These are phyloP conservation scores for Uncinocarpus reesii DNA, from an alignment of 2,329 filamentous ascomycete genomes.

Conservation along the genomic window DNA sequence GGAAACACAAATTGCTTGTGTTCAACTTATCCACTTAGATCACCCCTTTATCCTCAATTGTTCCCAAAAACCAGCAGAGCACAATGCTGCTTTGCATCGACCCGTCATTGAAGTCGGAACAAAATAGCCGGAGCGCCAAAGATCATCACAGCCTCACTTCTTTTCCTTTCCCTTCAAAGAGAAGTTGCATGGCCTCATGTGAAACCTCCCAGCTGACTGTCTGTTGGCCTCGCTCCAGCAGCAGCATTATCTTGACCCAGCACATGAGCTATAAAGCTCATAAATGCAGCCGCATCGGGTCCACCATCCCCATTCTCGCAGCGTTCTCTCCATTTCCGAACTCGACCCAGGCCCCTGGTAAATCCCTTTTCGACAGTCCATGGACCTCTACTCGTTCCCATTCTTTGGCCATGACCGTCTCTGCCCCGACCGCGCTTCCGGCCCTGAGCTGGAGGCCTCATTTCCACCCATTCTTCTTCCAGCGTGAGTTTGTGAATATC, in stretches of 20 bases:
- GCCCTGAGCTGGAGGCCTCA: conserved; percentile 18
- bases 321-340: conserved; percentile 29
- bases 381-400: conserved; percentile 22
- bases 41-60: no score
- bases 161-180: no score
- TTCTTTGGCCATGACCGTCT: conserved; percentile 20
- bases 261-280: conserved; percentile 30
- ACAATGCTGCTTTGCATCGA: not conserved
- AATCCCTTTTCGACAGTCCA: conserved; percentile 38
- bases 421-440: conserved; percentile 21
- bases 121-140: not conserved
- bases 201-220: not conserved
- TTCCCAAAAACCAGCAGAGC: no score
- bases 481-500: conserved; percentile 36
- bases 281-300: conserved; percentile 28
- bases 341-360: conserved; percentile 33
- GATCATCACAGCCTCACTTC: not conserved
- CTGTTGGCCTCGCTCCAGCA: not conserved
- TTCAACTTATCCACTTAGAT: no score
- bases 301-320: conserved; percentile 28
- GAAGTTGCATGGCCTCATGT: no score
- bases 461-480: conserved; percentile 34
- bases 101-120: not conserved
- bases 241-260: conserved; percentile 16
- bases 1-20: no score